These are phyloP conservation scores for Trichomonas vaginalis DNA, from an alignment of 208 protist species.

Conservation along the genomic window DNA sequence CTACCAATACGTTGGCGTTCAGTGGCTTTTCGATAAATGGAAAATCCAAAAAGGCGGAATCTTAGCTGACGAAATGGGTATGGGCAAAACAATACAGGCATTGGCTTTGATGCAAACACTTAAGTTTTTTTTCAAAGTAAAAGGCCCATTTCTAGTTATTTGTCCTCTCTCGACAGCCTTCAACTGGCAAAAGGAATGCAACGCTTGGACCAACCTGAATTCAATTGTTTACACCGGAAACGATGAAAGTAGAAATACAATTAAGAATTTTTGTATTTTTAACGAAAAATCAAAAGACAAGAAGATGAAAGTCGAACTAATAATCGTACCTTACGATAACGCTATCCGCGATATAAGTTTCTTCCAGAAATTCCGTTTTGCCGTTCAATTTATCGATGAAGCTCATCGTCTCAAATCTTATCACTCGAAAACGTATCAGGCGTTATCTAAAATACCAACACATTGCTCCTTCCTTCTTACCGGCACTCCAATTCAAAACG, in stretches of 20 bases:
- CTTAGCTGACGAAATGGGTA: slow-evolving; percentile 62
- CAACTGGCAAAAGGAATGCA: slow-evolving; percentile 41
- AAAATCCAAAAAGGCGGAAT: slow-evolving; percentile 44
- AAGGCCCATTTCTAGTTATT: slow-evolving; percentile 50
- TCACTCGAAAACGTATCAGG: slow-evolving; percentile 42
- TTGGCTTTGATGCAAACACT: slow-evolving; percentile 43
- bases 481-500: slow-evolving; percentile 48
- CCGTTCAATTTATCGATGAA: slow-evolving; percentile 56
- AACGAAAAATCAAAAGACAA: background rate
- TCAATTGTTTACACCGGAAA: slow-evolving; percentile 44
- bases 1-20: slow-evolving; percentile 57
- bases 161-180: slow-evolving; percentile 49
- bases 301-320: slow-evolving; percentile 21
- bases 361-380: slow-evolving; percentile 33
- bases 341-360: slow-evolving; percentile 39
- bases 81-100: slow-evolving; percentile 47
- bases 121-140: slow-evolving; percentile 28
- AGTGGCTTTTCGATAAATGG: slow-evolving; percentile 52
- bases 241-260: background rate
- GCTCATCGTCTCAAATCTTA: slow-evolving; percentile 57
- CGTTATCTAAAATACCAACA: background rate
- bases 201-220: slow-evolving; percentile 47
- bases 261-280: background rate
- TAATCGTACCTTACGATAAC: slow-evolving; percentile 50
- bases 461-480: slow-evolving; percentile 50